Conservation (phyloP, 148 eudicot species). For the Rhododendron williamsianum region DNA sequence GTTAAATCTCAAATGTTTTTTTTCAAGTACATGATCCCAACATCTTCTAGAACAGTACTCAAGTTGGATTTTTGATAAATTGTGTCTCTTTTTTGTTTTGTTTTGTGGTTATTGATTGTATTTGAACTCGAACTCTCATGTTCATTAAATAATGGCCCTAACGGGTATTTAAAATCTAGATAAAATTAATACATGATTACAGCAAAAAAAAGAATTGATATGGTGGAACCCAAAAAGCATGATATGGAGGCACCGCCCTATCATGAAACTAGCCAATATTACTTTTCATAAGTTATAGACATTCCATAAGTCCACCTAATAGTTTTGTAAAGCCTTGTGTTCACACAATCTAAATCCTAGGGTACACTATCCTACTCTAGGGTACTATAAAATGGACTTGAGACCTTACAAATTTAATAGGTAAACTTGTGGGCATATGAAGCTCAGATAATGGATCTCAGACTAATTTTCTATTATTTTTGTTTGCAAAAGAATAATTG, state of each 20-base stretch:
- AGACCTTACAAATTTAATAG: too few relatives aligned
- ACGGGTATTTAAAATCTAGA: not conserved
- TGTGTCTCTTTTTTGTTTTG: not conserved
- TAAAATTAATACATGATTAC: not conserved
- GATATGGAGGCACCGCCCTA: constrained; percentile 3
- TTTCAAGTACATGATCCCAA: not conserved
- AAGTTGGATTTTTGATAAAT: not conserved
- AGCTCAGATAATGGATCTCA: too few relatives aligned
- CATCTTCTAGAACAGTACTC: not conserved
- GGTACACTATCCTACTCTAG: too few relatives aligned
- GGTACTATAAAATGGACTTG: too few relatives aligned
- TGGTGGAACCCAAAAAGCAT: not conserved
- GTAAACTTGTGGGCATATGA: too few relatives aligned
- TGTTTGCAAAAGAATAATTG: too few relatives aligned
- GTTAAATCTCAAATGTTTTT: not conserved
- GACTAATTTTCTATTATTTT: too few relatives aligned
- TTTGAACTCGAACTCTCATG: not conserved
- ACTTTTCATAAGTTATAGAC: too few relatives aligned
- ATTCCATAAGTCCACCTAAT: too few relatives aligned
- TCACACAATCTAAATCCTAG: too few relatives aligned
- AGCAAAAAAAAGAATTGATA: not conserved
- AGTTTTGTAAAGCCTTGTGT: too few relatives aligned
- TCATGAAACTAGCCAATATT: not conserved
- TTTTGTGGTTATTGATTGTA: not conserved
- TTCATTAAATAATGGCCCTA: too few relatives aligned